Conservation (phyloP, 2,329 filamentous ascomycete species). For the Apiospora rasikravindrae region DNA sequence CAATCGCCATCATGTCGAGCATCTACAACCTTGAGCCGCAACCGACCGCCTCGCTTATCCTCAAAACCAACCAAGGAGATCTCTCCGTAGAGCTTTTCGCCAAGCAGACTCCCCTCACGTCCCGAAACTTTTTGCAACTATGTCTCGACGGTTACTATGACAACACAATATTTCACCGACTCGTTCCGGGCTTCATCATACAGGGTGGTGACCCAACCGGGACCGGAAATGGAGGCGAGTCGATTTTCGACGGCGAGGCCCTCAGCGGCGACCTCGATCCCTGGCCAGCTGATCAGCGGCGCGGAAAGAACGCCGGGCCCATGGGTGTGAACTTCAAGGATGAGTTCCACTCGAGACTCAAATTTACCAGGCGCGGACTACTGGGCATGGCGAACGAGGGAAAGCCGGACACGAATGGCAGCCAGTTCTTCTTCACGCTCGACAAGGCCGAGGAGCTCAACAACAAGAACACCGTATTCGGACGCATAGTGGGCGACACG, state of each 20-base stretch:
- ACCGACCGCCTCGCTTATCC: conserved; percentile 87
- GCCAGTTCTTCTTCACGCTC: conserved; percentile 96
- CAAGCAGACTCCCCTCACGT: conserved; percentile 88
- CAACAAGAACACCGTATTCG: conserved; percentile 92
- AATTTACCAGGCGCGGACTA: conserved; percentile 89
- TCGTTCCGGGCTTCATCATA: conserved; percentile 89
- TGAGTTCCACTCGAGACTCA: conserved; percentile 89
- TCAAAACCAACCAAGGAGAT: conserved; percentile 90
- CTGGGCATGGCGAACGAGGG: conserved; percentile 97
- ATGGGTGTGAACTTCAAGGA: conserved; percentile 72
- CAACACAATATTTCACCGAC: conserved; percentile 89
- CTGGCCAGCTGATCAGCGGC: conserved; percentile 70
- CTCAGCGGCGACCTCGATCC: conserved; percentile 75
- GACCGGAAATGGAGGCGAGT: conserved; percentile 89
- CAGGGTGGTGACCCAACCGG: conserved; percentile 95
- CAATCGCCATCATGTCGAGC: conserved; percentile 69
- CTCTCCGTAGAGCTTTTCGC: conserved; percentile 93
- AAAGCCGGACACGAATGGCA: conserved; percentile 79
- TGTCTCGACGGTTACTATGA: conserved; percentile 96
- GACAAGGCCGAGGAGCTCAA: conserved; percentile 84
- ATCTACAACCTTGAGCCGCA: conserved; percentile 95
- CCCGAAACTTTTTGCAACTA: conserved; percentile 94
- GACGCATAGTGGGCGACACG: conserved; percentile 87
- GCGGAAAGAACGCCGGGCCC: conserved; percentile 64
- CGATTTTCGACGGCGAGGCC: conserved; percentile 86